Conservation (phyloP, 192 early-diverging fungal species). For the Podila clonocystis region DNA sequence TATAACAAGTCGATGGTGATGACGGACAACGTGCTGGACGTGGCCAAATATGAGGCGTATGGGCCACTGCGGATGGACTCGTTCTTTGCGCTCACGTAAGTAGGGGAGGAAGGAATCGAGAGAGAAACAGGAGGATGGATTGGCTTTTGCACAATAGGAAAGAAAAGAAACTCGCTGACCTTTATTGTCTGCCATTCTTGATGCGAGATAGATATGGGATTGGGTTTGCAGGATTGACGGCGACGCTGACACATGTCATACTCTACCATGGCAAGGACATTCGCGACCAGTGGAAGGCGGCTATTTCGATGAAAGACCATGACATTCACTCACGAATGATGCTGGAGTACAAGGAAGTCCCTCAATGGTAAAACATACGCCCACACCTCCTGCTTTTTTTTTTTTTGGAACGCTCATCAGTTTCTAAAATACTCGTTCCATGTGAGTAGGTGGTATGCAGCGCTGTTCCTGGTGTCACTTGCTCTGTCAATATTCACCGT, state of each 20-base stretch:
- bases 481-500: constrained; percentile 18
- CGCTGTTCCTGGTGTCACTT: constrained; percentile 16
- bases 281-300: constrained; percentile 48
- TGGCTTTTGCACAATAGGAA: too few relatives aligned
- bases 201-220: constrained; percentile 52
- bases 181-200: too few relatives aligned
- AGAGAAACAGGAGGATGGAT: too few relatives aligned
- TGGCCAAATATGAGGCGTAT: constrained; percentile 23
- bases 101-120: too few relatives aligned
- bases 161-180: too few relatives aligned
- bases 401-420: not conserved
- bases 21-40: constrained; percentile 23
- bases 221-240: constrained; percentile 63
- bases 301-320: constrained; percentile 47
- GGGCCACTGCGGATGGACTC: constrained; percentile 37
- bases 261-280: constrained; percentile 73
- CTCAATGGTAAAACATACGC: constrained; percentile 63
- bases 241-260: constrained; percentile 63
- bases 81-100: constrained; percentile 35
- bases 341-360: constrained; percentile 78
- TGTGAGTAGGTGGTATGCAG: constrained; percentile 15
- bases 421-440: not conserved
- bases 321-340: constrained; percentile 80
- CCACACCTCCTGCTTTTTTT: not conserved
- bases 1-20: constrained; percentile 31